Conservation (phyloP, 441 rosid genomes). For the Raphanus hybrid region DNA sequence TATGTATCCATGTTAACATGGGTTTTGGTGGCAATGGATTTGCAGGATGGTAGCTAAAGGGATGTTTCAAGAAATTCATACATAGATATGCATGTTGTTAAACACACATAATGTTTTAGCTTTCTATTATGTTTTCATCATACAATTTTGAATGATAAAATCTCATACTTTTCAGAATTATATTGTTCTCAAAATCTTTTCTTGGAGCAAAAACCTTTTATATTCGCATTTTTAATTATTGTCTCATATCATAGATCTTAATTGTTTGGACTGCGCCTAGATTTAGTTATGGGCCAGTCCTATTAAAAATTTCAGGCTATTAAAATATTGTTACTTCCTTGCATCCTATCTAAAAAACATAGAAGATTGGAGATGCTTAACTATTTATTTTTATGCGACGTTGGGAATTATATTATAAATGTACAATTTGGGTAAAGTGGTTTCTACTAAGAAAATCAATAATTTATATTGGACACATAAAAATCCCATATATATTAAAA, state of each 20-base stretch:
- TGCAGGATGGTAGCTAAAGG: neutral
- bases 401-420: neutral
- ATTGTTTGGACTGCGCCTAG: neutral
- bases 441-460: neutral
- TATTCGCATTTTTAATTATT: too few relatives aligned
- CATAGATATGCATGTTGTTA: neutral
- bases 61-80: neutral
- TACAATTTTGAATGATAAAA: neutral
- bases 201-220: too few relatives aligned
- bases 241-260: neutral
- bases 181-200: too few relatives aligned
- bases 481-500: too few relatives aligned
- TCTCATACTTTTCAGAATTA: neutral
- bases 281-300: neutral
- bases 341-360: neutral
- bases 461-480: too few relatives aligned
- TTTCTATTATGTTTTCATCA: neutral
- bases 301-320: neutral
- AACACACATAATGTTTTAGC: neutral
- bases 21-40: neutral
- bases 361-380: too few relatives aligned
- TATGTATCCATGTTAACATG: neutral
- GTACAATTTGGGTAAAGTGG: too few relatives aligned
- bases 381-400: neutral
- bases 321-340: neutral